Percentiles rank a stretch among this genome's conserved stretches.
Evolutionary conservation across 2,329 filamentous ascomycete species (phyloP).

Genomic region (Cyphellophora attinorum): DNA sequence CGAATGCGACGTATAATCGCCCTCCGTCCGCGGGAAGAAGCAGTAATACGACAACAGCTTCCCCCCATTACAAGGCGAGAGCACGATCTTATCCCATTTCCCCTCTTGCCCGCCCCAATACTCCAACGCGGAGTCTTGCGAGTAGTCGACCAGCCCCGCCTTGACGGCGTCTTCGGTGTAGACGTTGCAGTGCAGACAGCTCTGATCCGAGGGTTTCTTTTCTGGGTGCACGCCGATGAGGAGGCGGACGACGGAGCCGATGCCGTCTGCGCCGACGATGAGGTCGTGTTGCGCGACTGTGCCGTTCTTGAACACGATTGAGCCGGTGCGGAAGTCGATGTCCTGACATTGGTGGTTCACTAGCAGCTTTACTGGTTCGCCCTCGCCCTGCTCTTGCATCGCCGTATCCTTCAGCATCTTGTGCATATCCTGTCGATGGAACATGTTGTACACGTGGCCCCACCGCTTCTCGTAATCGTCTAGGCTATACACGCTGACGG

Average conservation of each 20-base stretch:
- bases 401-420: slow-evolving; percentile 55
- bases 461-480: slow-evolving; percentile 56
- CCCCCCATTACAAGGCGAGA: slow-evolving; percentile 59
- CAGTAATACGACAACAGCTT: slow-evolving; percentile 60
- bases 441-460: slow-evolving; percentile 61
- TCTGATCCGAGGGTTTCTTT: slow-evolving; percentile 49
- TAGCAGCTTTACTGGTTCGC: slow-evolving; percentile 42
- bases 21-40: slow-evolving; percentile 53
- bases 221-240: slow-evolving; percentile 54
- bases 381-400: slow-evolving; percentile 42
- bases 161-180: slow-evolving; percentile 49
- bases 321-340: slow-evolving; percentile 44
- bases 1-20: slow-evolving; percentile 51
- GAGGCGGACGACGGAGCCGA: slow-evolving; percentile 55
- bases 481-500: slow-evolving; percentile 54
- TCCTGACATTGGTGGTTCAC: slow-evolving; percentile 49
- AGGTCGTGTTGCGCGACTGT: slow-evolving; percentile 44
- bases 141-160: slow-evolving; percentile 55
- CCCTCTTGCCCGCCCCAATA: slow-evolving; percentile 59
- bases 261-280: slow-evolving; percentile 56
- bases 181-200: slow-evolving; percentile 58
- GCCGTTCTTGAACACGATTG: slow-evolving; percentile 47
- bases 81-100: slow-evolving; percentile 60
- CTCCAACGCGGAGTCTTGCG: slow-evolving; percentile 50
- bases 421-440: slow-evolving; percentile 61